Evolutionary conservation across 306 rosid genomes (phyloP).

Genomic region (Malus asiatica): DNA sequence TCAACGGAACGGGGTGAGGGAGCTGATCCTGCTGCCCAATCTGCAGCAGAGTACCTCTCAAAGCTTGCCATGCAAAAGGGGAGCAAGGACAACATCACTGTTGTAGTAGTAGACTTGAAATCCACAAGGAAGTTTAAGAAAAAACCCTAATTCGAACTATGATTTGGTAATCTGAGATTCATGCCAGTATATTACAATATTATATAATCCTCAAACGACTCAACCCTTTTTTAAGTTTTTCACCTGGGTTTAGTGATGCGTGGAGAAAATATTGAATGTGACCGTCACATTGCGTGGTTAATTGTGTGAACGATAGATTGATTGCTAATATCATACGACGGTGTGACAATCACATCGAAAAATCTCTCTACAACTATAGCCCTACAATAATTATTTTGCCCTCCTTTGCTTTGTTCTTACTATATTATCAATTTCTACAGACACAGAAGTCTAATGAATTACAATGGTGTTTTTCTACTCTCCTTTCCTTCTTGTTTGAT

Average conservation of each 20-base stretch:
- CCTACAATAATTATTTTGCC: not conserved
- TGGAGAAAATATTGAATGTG: too few species aligned
- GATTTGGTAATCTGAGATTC: not conserved
- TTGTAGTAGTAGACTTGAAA: conserved; percentile 72
- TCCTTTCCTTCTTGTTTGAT: not conserved
- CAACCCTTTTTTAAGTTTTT: conserved; percentile 32
- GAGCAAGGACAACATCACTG: conserved; percentile 74
- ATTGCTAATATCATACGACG: not conserved
- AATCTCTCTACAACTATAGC: not conserved
- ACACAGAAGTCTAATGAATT: not conserved
- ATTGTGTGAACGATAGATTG: too few species aligned
- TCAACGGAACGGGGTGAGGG: conserved; percentile 19
- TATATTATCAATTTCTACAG: not conserved
- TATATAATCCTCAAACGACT: conserved; percentile 10
- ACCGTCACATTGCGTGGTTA: too few species aligned
- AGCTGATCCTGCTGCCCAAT: conserved; percentile 67
- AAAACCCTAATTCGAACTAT: conserved; percentile 24
- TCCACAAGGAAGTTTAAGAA: conserved; percentile 60
- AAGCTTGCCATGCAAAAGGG: conserved; percentile 69
- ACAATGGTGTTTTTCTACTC: not conserved
- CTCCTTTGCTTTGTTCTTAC: not conserved
- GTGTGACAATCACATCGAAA: not conserved
- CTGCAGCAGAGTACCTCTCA: conserved; percentile 71
- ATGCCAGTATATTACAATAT: conserved; percentile 7
- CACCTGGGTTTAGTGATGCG: conserved; percentile 21